phyloP scores from a whole-genome alignment of 768 basidiomycete genomes.

The Lyophyllum atratum region DNA sequence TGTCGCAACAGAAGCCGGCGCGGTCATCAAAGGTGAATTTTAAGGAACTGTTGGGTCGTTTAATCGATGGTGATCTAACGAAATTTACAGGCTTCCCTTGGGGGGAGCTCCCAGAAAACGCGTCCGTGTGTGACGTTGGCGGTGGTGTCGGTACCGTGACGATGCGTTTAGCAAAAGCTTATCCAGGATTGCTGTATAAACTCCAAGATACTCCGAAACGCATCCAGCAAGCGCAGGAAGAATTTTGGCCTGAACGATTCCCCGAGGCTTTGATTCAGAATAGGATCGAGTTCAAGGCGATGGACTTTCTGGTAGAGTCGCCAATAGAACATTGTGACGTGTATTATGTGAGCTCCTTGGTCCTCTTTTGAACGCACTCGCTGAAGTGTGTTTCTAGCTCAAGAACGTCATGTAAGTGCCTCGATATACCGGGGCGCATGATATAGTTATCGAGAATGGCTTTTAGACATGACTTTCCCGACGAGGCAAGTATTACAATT shows the following conservation, averaged over 20 bases:
- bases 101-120: slow-evolving; percentile 23
- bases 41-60: not conserved
- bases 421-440: not conserved
- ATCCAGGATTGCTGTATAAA: slow-evolving; percentile 30
- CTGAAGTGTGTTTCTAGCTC: not conserved
- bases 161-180: slow-evolving; percentile 31
- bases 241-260: slow-evolving; percentile 33
- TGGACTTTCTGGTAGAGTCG: slow-evolving; percentile 40
- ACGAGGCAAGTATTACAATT: slow-evolving; percentile 35
- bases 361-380: not conserved
- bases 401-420: not conserved
- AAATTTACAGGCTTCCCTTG: slow-evolving; percentile 33
- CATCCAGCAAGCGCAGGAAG: slow-evolving; percentile 29
- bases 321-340: slow-evolving; percentile 38
- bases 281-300: slow-evolving; percentile 35
- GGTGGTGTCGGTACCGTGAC: slow-evolving; percentile 37
- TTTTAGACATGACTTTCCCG: slow-evolving; percentile 44
- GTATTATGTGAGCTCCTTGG: slow-evolving; percentile 38
- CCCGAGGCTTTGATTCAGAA: slow-evolving; percentile 37
- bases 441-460: not conserved
- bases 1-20: slow-evolving; percentile 18
- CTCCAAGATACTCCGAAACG: slow-evolving; percentile 37
- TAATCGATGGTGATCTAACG: not conserved
- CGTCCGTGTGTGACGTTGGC: slow-evolving; percentile 41
- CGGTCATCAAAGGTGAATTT: slow-evolving; percentile 22